Conservation (phyloP, 2,329 filamentous ascomycete genomes). For the Fonsecaea erecta region DNA sequence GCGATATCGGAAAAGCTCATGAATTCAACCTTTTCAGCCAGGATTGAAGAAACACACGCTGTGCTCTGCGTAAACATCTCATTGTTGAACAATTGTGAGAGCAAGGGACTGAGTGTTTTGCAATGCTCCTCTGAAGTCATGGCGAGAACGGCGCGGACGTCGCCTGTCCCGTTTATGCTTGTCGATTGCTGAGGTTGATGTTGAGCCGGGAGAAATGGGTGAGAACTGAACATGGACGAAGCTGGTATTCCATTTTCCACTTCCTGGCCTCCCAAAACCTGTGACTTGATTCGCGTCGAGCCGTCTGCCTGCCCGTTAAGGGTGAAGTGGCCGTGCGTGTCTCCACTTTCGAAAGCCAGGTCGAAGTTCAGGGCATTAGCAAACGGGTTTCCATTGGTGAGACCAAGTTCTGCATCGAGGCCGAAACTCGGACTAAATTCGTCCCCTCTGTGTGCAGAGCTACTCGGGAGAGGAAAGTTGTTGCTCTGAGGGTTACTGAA, state of each 20-base stretch:
- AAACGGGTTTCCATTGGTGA: neutral
- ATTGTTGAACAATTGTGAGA: conserved; percentile 35
- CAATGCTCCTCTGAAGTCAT: conserved; percentile 14
- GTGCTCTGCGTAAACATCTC: conserved; percentile 21
- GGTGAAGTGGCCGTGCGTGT: neutral
- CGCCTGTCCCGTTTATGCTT: neutral
- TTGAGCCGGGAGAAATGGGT: neutral
- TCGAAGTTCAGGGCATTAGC: conserved; percentile 5
- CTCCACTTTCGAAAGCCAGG: neutral
- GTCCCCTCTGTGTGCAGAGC: neutral
- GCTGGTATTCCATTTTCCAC: neutral
- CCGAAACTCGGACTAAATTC: neutral
- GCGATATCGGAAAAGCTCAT: conserved; percentile 20
- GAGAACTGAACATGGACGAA: neutral
- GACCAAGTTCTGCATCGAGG: neutral
- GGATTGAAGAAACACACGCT: conserved; percentile 6
- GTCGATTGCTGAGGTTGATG: neutral
- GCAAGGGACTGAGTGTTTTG: conserved; percentile 28
- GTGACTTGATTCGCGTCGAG: neutral
- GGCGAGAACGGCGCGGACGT: neutral
- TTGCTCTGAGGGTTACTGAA: neutral
- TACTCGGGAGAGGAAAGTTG: neutral
- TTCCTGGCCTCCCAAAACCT: neutral
- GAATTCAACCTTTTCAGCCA: conserved; percentile 23
- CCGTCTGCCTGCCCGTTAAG: neutral